These are phyloP conservation scores for Coniosporium tulheliwenetii DNA, from an alignment of 2,329 filamentous ascomycete species.

Conservation along the genomic window DNA sequence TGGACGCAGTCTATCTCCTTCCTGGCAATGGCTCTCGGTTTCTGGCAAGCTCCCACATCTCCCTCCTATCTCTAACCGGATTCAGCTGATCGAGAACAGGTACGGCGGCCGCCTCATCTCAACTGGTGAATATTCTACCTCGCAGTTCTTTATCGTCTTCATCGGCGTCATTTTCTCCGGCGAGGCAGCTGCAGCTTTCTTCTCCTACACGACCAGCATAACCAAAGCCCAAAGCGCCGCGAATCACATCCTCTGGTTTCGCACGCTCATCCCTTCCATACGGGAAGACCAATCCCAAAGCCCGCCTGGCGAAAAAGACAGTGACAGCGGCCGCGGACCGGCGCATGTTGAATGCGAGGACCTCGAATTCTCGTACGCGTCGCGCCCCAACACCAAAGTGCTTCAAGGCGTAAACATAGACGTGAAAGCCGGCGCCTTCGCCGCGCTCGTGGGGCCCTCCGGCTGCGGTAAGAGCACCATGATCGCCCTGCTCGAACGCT, in stretches of 20 bases:
- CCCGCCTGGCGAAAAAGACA: neutral
- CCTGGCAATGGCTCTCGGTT: conserved; percentile 44
- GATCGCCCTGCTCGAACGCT: conserved; percentile 43
- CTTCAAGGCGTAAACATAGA: neutral
- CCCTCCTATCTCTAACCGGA: too few species aligned
- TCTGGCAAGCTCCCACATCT: conserved; percentile 27
- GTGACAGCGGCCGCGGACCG: neutral
- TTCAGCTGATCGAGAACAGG: too few species aligned
- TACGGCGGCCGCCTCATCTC: conserved; percentile 25
- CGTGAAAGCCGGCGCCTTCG: conserved; percentile 17
- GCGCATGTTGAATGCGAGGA: neutral
- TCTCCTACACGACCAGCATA: conserved; percentile 31
- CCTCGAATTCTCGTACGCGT: neutral
- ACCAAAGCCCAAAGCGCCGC: conserved; percentile 18
- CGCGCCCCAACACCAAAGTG: neutral
- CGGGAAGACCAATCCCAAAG: neutral
- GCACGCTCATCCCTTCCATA: conserved; percentile 1
- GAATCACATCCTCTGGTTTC: conserved; percentile 3
- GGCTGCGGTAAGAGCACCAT: conserved; percentile 62
- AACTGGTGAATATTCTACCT: conserved; percentile 29
- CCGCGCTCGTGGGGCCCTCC: conserved; percentile 52
- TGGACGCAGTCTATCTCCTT: conserved; percentile 53
- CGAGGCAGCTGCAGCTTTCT: conserved; percentile 25
- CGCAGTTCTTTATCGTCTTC: conserved; percentile 37
- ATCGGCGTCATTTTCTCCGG: conserved; percentile 33